These are phyloP conservation scores for Panaeolus cyanescens DNA, from an alignment of 768 basidiomycete species.

Conservation along the genomic window DNA sequence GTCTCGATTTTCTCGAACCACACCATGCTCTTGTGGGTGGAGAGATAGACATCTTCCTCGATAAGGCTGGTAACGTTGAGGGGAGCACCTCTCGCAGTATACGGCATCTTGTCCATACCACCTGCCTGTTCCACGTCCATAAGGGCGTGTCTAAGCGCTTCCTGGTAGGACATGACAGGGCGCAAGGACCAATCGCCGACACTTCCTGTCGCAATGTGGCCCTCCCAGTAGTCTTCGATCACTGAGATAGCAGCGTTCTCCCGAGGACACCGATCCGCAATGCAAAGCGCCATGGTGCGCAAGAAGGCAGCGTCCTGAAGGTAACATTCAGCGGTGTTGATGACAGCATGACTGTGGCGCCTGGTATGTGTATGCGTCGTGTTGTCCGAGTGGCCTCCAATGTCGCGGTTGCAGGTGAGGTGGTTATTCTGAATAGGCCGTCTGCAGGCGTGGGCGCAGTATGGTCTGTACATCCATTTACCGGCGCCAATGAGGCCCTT, in stretches of 20 bases:
- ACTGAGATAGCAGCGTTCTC: constrained; percentile 4
- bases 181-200: constrained; percentile 5
- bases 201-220: constrained; percentile 6
- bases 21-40: background rate
- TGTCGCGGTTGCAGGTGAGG: constrained; percentile 6
- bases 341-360: background rate
- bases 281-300: constrained; percentile 10
- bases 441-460: constrained; percentile 10
- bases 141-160: constrained; percentile 5
- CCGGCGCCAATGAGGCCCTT: constrained; percentile 4
- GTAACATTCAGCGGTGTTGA: constrained; percentile 8
- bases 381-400: background rate
- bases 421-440: constrained; percentile 1
- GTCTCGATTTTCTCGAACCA: constrained; percentile 4
- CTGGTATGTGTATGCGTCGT: constrained; percentile 2
- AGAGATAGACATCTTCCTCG: background rate
- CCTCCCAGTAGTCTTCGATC: constrained; percentile 10
- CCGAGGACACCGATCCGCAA: constrained; percentile 4
- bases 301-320: constrained; percentile 12
- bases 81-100: background rate
- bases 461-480: constrained; percentile 9
- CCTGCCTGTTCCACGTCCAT: background rate
- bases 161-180: constrained; percentile 9
- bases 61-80: constrained; percentile 7
- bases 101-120: constrained; percentile 8